These are phyloP conservation scores for Alternaria consortialis DNA, from an alignment of 2,329 filamentous ascomycete genomes.

Conservation along the genomic window DNA sequence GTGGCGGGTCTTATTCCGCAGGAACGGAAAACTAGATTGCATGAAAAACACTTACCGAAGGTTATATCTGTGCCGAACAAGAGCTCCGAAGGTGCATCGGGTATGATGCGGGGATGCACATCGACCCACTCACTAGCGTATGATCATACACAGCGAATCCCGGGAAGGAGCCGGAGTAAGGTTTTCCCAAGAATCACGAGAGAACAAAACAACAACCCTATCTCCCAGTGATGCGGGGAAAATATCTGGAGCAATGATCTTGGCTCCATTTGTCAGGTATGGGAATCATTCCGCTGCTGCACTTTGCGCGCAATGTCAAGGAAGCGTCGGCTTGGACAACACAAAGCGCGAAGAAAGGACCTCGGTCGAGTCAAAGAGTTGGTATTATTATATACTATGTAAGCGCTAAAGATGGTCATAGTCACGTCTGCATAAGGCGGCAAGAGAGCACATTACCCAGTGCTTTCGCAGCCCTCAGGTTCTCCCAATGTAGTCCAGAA, in stretches of 20 bases:
- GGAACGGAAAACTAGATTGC: neutral
- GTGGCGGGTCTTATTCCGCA: too few relatives aligned
- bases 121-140: conserved; percentile 8
- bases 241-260: neutral
- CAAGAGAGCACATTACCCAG: neutral
- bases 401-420: conserved; percentile 15
- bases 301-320: neutral
- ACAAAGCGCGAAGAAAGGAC: neutral
- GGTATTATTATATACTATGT: conserved; percentile 32
- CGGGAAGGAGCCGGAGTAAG: neutral
- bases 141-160: neutral
- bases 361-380: neutral
- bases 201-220: neutral
- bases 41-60: neutral
- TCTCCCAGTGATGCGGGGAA: neutral
- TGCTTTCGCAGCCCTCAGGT: neutral
- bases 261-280: neutral
- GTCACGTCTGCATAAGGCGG: conserved; percentile 1
- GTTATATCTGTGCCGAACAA: conserved; percentile 9
- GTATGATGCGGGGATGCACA: conserved; percentile 21
- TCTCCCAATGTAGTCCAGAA: neutral
- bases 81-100: conserved; percentile 21
- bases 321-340: neutral
- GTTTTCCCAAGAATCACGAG: neutral
- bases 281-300: neutral